phyloP scores from a whole-genome alignment of 768 basidiomycete genomes.

The Termitomyces sp. region DNA sequence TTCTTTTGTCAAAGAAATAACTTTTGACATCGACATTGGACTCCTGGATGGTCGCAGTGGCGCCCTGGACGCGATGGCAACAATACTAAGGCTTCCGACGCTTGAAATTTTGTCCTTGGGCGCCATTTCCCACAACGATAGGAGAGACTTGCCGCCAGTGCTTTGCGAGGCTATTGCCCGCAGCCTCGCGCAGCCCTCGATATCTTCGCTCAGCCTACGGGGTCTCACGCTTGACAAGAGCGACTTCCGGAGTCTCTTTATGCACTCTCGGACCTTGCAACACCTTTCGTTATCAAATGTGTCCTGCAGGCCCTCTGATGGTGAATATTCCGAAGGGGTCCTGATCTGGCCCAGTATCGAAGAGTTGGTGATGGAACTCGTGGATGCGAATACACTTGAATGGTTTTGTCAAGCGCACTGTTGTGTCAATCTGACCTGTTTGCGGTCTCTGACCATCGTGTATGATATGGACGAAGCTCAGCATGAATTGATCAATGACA shows the following conservation, averaged over 20 bases:
- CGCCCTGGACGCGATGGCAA: neutral
- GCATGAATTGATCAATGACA: neutral
- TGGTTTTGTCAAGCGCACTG: slow-evolving; percentile 4
- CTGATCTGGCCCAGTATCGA: neutral
- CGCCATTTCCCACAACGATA: neutral
- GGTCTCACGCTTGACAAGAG: neutral
- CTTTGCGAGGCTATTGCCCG: neutral
- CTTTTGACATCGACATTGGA: neutral
- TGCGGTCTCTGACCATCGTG: slow-evolving; percentile 4
- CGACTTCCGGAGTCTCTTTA: slow-evolving; percentile 5
- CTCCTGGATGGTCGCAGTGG: neutral
- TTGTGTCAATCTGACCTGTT: slow-evolving; percentile 2
- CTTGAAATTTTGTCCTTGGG: slow-evolving; percentile 2
- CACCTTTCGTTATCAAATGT: slow-evolving; percentile 1
- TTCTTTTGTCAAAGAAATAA: neutral
- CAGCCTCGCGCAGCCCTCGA: neutral
- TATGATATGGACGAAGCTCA: neutral
- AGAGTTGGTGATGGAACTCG: neutral
- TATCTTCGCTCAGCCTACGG: slow-evolving; percentile 1
- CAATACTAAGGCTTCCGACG: neutral
- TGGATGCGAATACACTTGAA: slow-evolving; percentile 1
- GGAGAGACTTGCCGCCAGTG: neutral
- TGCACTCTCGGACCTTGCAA: neutral
- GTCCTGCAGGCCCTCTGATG: neutral
- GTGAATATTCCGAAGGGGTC: neutral